Evolutionary conservation across 768 basidiomycete genomes (phyloP).

Genomic region (Tubosaeta sp.): DNA sequence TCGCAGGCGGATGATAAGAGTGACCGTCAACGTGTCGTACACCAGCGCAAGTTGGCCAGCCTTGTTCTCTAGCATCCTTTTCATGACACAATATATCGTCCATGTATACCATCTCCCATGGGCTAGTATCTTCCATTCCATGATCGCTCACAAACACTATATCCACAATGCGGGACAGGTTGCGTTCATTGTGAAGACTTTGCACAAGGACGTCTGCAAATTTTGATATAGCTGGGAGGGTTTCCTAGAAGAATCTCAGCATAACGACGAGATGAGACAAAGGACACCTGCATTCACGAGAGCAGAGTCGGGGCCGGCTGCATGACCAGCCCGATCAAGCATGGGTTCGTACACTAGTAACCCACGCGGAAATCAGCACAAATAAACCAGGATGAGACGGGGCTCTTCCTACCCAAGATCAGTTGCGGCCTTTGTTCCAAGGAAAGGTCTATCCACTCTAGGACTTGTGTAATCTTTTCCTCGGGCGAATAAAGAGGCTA

Average conservation of each 20-base stretch:
- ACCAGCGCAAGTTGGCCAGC: slow-evolving; percentile 12
- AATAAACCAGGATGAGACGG: background rate
- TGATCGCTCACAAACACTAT: slow-evolving; percentile 84
- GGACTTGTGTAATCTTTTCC: slow-evolving; percentile 68
- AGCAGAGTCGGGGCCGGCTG: slow-evolving; percentile 57
- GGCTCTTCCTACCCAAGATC: slow-evolving; percentile 49
- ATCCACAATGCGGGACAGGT: slow-evolving; percentile 77
- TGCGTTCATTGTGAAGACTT: slow-evolving; percentile 56
- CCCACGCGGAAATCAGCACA: background rate
- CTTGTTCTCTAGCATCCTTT: slow-evolving; percentile 2
- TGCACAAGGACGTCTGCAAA: slow-evolving; percentile 52
- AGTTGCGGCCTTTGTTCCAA: slow-evolving; percentile 65
- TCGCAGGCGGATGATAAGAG: background rate
- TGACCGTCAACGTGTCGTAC: slow-evolving; percentile 13
- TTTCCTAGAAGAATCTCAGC: slow-evolving; percentile 41
- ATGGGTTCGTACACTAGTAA: slow-evolving; percentile 81
- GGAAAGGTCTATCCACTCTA: slow-evolving; percentile 67
- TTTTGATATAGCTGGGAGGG: slow-evolving; percentile 57
- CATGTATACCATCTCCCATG: slow-evolving; percentile 69
- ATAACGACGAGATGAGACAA: background rate
- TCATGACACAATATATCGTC: slow-evolving; percentile 42
- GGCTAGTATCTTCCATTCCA: slow-evolving; percentile 81
- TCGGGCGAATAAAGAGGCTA: slow-evolving; percentile 11
- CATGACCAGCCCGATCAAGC: slow-evolving; percentile 80
- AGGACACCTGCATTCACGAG: slow-evolving; percentile 57